phyloP scores from a whole-genome alignment of 2,329 filamentous ascomycete species.

The Coniochaeta prunicola region DNA sequence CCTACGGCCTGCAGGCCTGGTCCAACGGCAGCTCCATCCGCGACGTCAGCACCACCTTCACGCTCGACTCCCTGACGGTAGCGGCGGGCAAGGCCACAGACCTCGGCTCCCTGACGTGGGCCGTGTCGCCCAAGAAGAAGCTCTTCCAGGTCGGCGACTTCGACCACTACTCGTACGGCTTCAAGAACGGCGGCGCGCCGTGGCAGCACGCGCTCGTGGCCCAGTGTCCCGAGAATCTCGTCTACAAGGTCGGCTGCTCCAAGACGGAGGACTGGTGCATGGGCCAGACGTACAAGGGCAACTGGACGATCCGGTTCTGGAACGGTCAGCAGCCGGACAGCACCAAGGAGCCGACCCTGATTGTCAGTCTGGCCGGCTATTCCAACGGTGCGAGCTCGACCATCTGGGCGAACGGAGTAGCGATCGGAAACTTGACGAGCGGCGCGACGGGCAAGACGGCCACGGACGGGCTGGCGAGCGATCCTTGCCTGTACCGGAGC shows the following conservation, averaged over 20 bases:
- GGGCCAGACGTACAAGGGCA: conserved; percentile 31
- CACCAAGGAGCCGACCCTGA: conserved; percentile 15
- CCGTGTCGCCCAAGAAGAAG: conserved; percentile 24
- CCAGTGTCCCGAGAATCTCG: conserved; percentile 35
- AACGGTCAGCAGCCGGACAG: conserved; percentile 4
- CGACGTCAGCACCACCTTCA: conserved; percentile 36
- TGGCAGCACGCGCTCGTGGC: conserved; percentile 36
- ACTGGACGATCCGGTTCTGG: conserved; percentile 26
- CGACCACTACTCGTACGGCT: conserved; percentile 37
- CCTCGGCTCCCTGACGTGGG: conserved; percentile 33
- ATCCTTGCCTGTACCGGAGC: conserved; percentile 39
- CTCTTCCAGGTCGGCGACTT: conserved; percentile 43
- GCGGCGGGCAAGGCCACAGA: conserved; percentile 22
- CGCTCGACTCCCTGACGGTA: conserved; percentile 31
- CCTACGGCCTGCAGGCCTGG: conserved; percentile 43
- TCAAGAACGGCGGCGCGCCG: conserved; percentile 32
- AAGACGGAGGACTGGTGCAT: conserved; percentile 39
- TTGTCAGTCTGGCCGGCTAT: conserved; percentile 36
- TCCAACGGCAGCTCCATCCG: conserved; percentile 34
- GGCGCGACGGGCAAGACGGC: conserved; percentile 7
- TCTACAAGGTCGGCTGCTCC: conserved; percentile 31
- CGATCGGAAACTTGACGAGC: conserved; percentile 32
- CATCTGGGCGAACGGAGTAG: conserved; percentile 31
- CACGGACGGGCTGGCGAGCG: conserved; percentile 23
- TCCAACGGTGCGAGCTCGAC: conserved; percentile 30